A percentile compares a stretch with the other conserved stretches of the same genome.
phyloP scores from a whole-genome alignment of 2,329 filamentous ascomycete species.

The Alternaria gansuensis region DNA sequence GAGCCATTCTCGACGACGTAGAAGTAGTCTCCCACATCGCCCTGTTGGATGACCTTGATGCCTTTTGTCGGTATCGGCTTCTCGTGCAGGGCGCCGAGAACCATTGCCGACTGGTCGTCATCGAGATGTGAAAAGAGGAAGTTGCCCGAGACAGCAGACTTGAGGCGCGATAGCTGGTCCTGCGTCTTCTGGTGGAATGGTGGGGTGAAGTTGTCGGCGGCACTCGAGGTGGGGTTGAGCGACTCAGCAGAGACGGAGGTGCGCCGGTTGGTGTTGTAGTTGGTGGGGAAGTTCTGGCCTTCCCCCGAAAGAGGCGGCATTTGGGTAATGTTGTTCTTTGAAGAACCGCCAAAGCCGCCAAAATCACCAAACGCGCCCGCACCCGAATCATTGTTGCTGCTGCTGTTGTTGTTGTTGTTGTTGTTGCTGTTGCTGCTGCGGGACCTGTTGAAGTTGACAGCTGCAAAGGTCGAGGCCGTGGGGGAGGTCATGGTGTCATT shows the following conservation, averaged over 20 bases:
- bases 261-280: conserved; percentile 92
- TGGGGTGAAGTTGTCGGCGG: conserved; percentile 88
- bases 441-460: conserved; percentile 54
- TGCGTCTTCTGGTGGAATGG: conserved; percentile 83
- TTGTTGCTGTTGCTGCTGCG: conserved; percentile 39
- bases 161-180: conserved; percentile 82
- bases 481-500: conserved; percentile 78
- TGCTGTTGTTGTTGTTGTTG: conserved; percentile 16
- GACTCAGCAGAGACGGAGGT: conserved; percentile 98
- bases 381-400: conserved; percentile 43
- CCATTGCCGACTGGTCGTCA: conserved; percentile 87
- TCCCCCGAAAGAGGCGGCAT: conserved; percentile 59
- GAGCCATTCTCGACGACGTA: conserved; percentile 92
- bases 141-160: conserved; percentile 83
- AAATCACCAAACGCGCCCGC: conserved; percentile 54
- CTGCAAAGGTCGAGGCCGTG: conserved; percentile 62
- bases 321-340: conserved; percentile 51
- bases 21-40: conserved; percentile 96
- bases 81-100: conserved; percentile 89
- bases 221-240: conserved; percentile 84
- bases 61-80: conserved; percentile 94
- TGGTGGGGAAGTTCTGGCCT: conserved; percentile 79
- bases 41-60: conserved; percentile 91
- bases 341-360: conserved; percentile 44
- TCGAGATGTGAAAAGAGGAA: conserved; percentile 95